These are phyloP conservation scores for Eucalyptus polyanthemos DNA, from an alignment of 345 rosid genomes.

Conservation along the genomic window DNA sequence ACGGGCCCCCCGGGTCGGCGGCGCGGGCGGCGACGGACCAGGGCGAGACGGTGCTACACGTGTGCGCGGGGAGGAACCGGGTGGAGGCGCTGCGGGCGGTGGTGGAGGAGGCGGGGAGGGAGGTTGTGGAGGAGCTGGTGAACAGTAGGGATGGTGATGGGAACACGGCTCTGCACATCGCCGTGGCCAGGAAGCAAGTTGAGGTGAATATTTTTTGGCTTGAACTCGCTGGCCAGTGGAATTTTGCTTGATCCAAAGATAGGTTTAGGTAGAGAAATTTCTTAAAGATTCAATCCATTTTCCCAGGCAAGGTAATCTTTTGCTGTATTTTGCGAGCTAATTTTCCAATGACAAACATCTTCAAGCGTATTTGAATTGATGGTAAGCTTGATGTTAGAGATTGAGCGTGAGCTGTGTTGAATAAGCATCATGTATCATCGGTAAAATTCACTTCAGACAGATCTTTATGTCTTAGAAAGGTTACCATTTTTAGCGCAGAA, in stretches of 20 bases:
- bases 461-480: not conserved
- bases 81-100: constrained; percentile 4
- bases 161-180: constrained; percentile 4
- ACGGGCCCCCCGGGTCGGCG: not conserved
- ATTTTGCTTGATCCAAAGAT: not conserved
- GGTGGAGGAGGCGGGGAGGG: not conserved
- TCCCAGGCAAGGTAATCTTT: not conserved
- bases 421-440: not conserved
- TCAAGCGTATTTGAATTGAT: not conserved
- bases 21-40: not conserved
- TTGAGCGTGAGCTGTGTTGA: not conserved
- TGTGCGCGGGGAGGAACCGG: constrained; percentile 1
- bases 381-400: not conserved
- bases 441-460: not conserved
- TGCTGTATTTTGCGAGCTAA: not conserved
- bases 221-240: not conserved
- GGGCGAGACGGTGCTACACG: constrained; percentile 9
- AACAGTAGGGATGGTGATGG: constrained; percentile 5
- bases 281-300: not conserved
- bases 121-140: not conserved
- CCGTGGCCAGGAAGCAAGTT: constrained; percentile 4
- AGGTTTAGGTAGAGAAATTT: not conserved
- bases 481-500: not conserved
- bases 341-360: not conserved
- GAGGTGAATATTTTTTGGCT: not conserved